Percentiles rank a stretch among this genome's conserved stretches.
Conservation (phyloP, 1,139 yeast genomes). For the Debaryomycetaceae sp. region DNA sequence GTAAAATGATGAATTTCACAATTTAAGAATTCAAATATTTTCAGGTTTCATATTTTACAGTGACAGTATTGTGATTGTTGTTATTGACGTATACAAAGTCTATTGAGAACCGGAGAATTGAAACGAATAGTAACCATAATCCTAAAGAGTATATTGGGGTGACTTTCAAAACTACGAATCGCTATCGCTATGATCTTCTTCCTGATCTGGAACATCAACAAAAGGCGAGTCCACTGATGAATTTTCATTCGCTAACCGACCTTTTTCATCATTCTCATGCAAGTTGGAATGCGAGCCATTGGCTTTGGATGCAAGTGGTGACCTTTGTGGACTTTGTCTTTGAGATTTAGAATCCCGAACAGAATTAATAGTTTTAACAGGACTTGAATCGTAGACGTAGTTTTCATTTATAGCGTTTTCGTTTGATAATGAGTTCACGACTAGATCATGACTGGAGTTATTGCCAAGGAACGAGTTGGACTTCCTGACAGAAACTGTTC, state of each 20-base stretch:
- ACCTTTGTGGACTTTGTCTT: background rate
- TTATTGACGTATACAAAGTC: too few relatives aligned
- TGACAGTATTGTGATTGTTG: too few relatives aligned
- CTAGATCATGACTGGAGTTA: constrained; percentile 24
- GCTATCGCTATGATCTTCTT: background rate
- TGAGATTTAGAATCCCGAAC: background rate
- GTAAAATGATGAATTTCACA: too few relatives aligned
- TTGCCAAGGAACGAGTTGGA: constrained; percentile 12
- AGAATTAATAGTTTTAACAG: background rate
- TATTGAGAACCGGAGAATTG: too few relatives aligned
- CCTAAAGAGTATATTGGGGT: too few relatives aligned
- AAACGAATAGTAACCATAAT: too few relatives aligned
- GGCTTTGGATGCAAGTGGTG: background rate
- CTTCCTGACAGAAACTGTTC: constrained; percentile 18
- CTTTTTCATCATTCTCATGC: background rate
- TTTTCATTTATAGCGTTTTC: constrained; percentile 33
- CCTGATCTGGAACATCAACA: background rate
- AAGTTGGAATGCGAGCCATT: background rate
- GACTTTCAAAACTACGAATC: too few relatives aligned
- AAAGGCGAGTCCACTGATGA: background rate
- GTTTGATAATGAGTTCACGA: constrained; percentile 14
- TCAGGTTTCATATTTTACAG: too few relatives aligned
- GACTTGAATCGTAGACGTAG: constrained; percentile 24
- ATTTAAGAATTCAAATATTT: too few relatives aligned
- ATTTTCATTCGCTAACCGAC: background rate